A percentile compares a stretch with the other conserved stretches of the same genome.
These are phyloP conservation scores for Capronia epimyces DNA, from an alignment of 2,329 filamentous ascomycete genomes.

Conservation along the genomic window DNA sequence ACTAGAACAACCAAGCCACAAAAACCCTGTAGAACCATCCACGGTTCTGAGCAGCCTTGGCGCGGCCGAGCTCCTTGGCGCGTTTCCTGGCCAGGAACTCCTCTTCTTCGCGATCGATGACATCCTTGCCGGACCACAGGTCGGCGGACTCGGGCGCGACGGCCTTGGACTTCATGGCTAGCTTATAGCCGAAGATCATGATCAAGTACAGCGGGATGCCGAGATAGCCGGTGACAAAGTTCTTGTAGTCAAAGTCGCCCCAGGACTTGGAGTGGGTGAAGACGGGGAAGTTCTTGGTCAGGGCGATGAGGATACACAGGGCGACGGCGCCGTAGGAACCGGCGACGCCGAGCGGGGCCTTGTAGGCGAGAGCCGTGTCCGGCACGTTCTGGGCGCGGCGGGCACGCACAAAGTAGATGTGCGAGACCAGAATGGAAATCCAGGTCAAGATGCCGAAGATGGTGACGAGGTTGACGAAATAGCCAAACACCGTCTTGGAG, in stretches of 20 bases:
- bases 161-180: constrained; percentile 49
- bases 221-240: constrained; percentile 70
- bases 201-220: constrained; percentile 70
- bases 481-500: constrained; percentile 54
- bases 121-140: constrained; percentile 67
- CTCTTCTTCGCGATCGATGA: constrained; percentile 67
- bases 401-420: constrained; percentile 61
- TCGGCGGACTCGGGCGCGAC: constrained; percentile 58
- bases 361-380: constrained; percentile 55
- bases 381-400: constrained; percentile 57
- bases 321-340: constrained; percentile 64
- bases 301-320: constrained; percentile 66
- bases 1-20: constrained; percentile 57
- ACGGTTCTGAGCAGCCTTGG: constrained; percentile 32
- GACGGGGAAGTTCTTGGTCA: constrained; percentile 78
- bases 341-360: constrained; percentile 63
- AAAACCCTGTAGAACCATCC: constrained; percentile 55
- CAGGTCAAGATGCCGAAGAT: constrained; percentile 61
- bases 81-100: constrained; percentile 60
- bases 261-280: constrained; percentile 51
- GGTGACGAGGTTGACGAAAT: constrained; percentile 64
- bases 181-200: constrained; percentile 65
- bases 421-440: constrained; percentile 63
- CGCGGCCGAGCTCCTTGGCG: constrained; percentile 41
- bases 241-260: constrained; percentile 64